Evolutionary conservation across 495 filamentous ascomycete genomes (phyloP), one percentile per base, ranked within the genome.

Genomic region (Umbilicaria muhlenbergii): DNA sequence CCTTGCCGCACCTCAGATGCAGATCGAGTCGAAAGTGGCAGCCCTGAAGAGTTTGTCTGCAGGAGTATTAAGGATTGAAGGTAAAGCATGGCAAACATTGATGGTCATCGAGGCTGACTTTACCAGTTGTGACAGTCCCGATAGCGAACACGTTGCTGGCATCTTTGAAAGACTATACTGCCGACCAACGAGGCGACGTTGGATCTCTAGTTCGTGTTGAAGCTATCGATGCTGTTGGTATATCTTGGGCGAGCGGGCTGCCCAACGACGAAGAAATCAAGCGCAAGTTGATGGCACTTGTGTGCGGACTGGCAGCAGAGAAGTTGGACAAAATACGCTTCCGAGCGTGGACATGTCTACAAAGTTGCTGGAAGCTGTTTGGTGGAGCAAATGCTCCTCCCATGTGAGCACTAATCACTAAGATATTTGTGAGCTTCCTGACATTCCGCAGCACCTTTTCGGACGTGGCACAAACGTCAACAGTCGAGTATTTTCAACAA

Each of bases 301-400:
- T 94, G 8, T 66, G 80, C 38, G 70, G 86, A 11, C 62, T 94
- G 19, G 77, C 83, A 16, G 72, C 79, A 0, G 91, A 96, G 59
- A 93, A 92, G 56, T 69, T 95, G 4, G 91, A 98, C 55, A 81
- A 86, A 45, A 76, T 96, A 28, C 74, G 91, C 33, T 58, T 73
- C 2, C 74, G 78, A 51, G 87, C 86, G 31, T 72, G 70, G 56
- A 56, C 54, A 33, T 66, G 64, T 49, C 44, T 71, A 8, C 67
- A 66, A 44, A 44, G 17, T 1, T 63, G 55, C 42, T 72, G 67
- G 69, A 54, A 59, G 24, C 12, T 38, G 0, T 43, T 52, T 35
- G 39, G 28, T 34, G 16, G 38, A 16, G 36, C 10, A 4, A 17
- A 14, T 10, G 5, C 24, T 28, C 24, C 24, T 10, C 24, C 24